Evolutionary conservation across 352 stramenopile species (phyloP).

Genomic region (Phytophthora ohioensis): DNA sequence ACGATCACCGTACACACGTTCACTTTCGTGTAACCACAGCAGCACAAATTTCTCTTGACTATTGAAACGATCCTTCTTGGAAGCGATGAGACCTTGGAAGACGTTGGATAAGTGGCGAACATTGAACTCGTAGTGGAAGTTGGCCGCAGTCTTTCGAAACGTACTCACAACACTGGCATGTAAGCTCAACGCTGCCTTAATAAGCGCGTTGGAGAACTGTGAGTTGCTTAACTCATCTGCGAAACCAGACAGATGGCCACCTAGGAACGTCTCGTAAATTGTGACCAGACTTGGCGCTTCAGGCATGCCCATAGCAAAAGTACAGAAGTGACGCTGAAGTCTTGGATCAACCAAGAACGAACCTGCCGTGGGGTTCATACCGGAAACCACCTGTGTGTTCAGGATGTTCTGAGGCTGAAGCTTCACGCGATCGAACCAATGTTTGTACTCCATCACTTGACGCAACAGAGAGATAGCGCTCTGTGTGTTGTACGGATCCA

Average conservation of each 20-base stretch:
- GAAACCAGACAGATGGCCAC: constrained; percentile 94
- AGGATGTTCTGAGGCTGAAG: constrained; percentile 95
- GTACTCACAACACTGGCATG: constrained; percentile 92
- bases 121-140: constrained; percentile 99
- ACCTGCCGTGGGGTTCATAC: constrained; percentile 96
- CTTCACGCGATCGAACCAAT: constrained; percentile 95
- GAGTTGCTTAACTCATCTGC: constrained; percentile 88
- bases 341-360: constrained; percentile 95
- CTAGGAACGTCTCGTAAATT: constrained; percentile 97
- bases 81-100: constrained; percentile 96
- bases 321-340: constrained; percentile 96
- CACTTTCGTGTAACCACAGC: constrained; percentile 96
- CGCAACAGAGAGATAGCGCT: constrained; percentile 94
- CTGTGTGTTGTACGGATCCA: constrained; percentile 97
- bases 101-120: constrained; percentile 96
- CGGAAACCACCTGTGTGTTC: constrained; percentile 95
- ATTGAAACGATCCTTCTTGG: constrained; percentile 93
- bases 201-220: constrained; percentile 90
- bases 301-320: constrained; percentile 96
- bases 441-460: constrained; percentile 97
- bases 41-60: constrained; percentile 94
- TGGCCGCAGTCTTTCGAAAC: constrained; percentile 95
- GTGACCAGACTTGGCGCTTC: constrained; percentile 93
- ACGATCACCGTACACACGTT: constrained; percentile 96
- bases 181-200: constrained; percentile 94